A percentile compares a stretch with the other conserved stretches of the same genome.
phyloP scores from a whole-genome alignment of 306 rosid genomes.

The Quercus parvula region DNA sequence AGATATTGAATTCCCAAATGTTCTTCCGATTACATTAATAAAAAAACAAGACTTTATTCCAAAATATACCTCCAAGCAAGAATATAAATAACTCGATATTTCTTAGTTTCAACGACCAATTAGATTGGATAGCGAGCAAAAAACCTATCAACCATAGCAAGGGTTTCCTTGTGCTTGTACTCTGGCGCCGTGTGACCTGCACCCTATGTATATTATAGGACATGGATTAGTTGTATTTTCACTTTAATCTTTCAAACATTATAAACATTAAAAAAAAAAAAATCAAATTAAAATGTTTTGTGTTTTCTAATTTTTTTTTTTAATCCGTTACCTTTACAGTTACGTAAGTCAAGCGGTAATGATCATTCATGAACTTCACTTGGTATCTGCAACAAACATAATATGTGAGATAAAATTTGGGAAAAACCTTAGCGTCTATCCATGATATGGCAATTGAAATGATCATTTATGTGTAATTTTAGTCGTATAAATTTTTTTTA shows the following conservation, averaged over 20 bases:
- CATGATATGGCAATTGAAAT: no score
- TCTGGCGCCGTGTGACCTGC: slow-evolving; percentile 34
- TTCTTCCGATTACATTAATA: not conserved
- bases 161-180: slow-evolving; percentile 30
- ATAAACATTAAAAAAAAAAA: not conserved
- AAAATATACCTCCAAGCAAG: not conserved
- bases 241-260: not conserved
- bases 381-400: slow-evolving; percentile 13
- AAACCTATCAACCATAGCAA: slow-evolving; percentile 30
- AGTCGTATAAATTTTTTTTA: no score
- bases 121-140: slow-evolving; percentile 27
- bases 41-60: not conserved
- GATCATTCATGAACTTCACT: slow-evolving; percentile 23
- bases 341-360: slow-evolving; percentile 22
- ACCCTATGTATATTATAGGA: slow-evolving; percentile 4
- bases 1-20: not conserved
- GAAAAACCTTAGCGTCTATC: no score
- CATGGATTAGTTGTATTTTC: not conserved
- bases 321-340: slow-evolving; percentile 18
- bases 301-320: no score
- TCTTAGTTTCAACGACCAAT: not conserved
- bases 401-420: not conserved
- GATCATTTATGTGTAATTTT: no score
- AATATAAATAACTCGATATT: not conserved
- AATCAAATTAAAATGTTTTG: not conserved